Evolutionary conservation across 2,329 filamentous ascomycete species (phyloP), one percentile per base, ranked within the genome.

Genomic region (Neofusicoccum laricinum): DNA sequence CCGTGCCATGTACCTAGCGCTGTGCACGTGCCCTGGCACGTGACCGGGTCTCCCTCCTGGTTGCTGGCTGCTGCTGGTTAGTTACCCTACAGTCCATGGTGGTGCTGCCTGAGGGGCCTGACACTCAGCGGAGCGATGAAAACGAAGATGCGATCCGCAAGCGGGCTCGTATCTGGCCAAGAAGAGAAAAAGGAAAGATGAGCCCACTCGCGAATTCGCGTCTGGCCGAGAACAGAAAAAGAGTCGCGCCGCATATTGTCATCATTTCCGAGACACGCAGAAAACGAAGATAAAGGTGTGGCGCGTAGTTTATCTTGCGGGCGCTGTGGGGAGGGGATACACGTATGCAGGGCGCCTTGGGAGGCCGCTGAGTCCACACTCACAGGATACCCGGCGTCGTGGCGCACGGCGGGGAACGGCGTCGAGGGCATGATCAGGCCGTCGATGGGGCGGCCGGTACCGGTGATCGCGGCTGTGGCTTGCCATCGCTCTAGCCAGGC

Each of bases 401-500:
- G 25, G 4, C 46, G 46, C 25, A 50, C 46, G 46, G 46, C 25
- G 21, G 46, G 17, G 1, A 14, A 48, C 12, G 45, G n/a, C 15
- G 14, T 45, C 1, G 41, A 48, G 45, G 61, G 53, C 61, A 66
- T 61, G n/a, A 66, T 64, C 11, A 66, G 45, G 15, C 50, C 65
- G 48, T 64, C 65, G 14, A 66, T 64, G 10, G 65, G 61, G 41
- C 65, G 48, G 32, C 65, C 65, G 12, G 65, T 66, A 12, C 46
- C 62, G 12, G 45, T 64, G n/a, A 59, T 34, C 30, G 58, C 21
- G 15, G 19, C n/a, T 14, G 62, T 12, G 68, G 65, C 12, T 68
- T 71, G 66, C 71, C 71, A 72, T 41, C 68, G 50, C 40, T 69
- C 67, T 2, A 71, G 64, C 61, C 68, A 70, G 15, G 53, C 66